A percentile compares a stretch with the other conserved stretches of the same genome.
Evolutionary conservation across 768 basidiomycete genomes (phyloP).

Genomic region (Trametes meyenii): DNA sequence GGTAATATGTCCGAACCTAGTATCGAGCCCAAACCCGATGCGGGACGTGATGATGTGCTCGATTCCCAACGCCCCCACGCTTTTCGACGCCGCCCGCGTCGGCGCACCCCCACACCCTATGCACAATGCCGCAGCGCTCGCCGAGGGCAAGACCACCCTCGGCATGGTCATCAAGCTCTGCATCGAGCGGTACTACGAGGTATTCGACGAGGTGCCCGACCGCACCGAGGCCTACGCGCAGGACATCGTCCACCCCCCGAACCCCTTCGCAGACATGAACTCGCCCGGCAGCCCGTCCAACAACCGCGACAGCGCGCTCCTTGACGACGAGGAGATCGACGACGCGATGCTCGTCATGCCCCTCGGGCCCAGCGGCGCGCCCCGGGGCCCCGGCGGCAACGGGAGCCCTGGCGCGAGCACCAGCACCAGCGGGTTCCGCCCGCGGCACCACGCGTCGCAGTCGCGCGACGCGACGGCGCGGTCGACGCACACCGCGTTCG

Average conservation of each 20-base stretch:
- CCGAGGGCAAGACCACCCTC: conserved; percentile 62
- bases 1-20: conserved; percentile 79
- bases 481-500: conserved; percentile 41
- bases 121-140: conserved; percentile 32
- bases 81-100: conserved; percentile 35
- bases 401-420: background rate
- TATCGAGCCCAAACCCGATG: conserved; percentile 66
- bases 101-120: conserved; percentile 19
- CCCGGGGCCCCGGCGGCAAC: conserved; percentile 2
- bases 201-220: conserved; percentile 83
- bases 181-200: conserved; percentile 81
- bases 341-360: conserved; percentile 78
- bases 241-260: conserved; percentile 7
- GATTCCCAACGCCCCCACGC: conserved; percentile 53
- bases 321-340: conserved; percentile 75
- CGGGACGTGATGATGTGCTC: conserved; percentile 77
- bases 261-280: conserved; percentile 21
- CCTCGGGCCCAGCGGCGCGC: conserved; percentile 47
- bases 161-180: conserved; percentile 75
- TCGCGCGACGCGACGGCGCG: conserved; percentile 33
- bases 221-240: conserved; percentile 54
- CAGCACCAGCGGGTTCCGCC: conserved; percentile 14
- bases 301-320: conserved; percentile 38
- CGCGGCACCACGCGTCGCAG: conserved; percentile 19
- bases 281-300: conserved; percentile 26